phyloP scores from a whole-genome alignment of 2,329 filamentous ascomycete genomes.

The Diaporthe nobilis region DNA sequence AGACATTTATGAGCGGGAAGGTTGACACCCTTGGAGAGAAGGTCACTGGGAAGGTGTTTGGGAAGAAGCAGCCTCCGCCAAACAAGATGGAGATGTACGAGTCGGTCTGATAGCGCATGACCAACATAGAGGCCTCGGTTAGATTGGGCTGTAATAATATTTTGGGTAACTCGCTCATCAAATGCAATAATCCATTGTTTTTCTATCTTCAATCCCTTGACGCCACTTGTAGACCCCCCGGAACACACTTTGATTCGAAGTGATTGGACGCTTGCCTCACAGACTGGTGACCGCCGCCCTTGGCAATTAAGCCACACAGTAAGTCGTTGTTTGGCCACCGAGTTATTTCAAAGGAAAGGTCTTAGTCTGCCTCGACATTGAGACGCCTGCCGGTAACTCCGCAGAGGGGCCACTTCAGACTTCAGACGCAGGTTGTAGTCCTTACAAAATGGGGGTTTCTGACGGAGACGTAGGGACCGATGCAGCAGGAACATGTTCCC shows the following conservation, averaged over 20 bases:
- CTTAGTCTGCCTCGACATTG: too few species aligned
- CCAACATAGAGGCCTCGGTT: background rate
- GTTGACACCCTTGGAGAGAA: conserved; percentile 55
- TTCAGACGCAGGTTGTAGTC: background rate
- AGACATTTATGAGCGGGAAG: conserved; percentile 59
- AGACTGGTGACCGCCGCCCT: too few species aligned
- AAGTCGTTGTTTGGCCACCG: too few species aligned
- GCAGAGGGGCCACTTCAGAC: background rate
- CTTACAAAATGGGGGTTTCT: too few species aligned
- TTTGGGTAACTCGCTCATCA: background rate
- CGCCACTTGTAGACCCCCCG: background rate
- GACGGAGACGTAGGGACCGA: background rate
- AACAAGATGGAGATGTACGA: conserved; percentile 29
- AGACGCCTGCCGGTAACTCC: background rate
- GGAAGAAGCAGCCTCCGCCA: conserved; percentile 6
- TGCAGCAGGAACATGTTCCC: background rate
- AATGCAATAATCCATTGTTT: background rate
- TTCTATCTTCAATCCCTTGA: background rate
- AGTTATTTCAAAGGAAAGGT: too few species aligned
- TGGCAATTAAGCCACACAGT: too few species aligned
- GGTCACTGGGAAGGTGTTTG: conserved; percentile 55
- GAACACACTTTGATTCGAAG: background rate
- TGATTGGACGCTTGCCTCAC: too few species aligned
- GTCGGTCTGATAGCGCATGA: background rate
- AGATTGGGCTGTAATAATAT: background rate